Percentiles rank a stretch among this genome's conserved stretches.
phyloP scores from a whole-genome alignment of 2,329 filamentous ascomycete genomes.

The Decorospora gaudefroyi region DNA sequence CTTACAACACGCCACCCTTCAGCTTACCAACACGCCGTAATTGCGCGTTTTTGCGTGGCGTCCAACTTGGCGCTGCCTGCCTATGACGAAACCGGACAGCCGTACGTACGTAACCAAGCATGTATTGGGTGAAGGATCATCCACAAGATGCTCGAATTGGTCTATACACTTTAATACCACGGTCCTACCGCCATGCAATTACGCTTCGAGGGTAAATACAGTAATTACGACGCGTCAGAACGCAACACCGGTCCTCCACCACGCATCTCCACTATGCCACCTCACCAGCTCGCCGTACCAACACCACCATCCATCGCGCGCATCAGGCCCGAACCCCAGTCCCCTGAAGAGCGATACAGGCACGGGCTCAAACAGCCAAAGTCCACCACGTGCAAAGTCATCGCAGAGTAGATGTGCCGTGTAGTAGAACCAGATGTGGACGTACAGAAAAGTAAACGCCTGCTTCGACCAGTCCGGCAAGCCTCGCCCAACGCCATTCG shows the following conservation, averaged over 20 bases:
- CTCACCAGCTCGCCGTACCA: slow-evolving; percentile 62
- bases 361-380: slow-evolving; percentile 84
- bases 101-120: no score
- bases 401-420: slow-evolving; percentile 71
- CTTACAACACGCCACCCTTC: slow-evolving; percentile 14
- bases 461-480: slow-evolving; percentile 57
- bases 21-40: neutral
- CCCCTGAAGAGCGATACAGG: slow-evolving; percentile 72
- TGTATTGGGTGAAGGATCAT: no score
- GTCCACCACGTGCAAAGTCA: slow-evolving; percentile 72
- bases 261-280: slow-evolving; percentile 65
- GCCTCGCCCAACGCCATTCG: slow-evolving; percentile 37
- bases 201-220: neutral
- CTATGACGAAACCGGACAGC: no score
- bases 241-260: slow-evolving; percentile 64
- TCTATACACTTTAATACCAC: neutral
- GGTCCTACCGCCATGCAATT: neutral
- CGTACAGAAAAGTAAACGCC: slow-evolving; percentile 64
- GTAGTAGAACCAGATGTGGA: slow-evolving; percentile 67
- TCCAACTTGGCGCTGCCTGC: no score
- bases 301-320: slow-evolving; percentile 68
- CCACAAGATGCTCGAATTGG: no score
- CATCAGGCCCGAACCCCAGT: slow-evolving; percentile 62
- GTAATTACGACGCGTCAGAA: slow-evolving; percentile 31
- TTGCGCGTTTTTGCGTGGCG: neutral